A percentile compares a stretch with the other conserved stretches of the same genome.
Conservation (phyloP, 768 basidiomycete genomes). For the Mrakia frigida region DNA sequence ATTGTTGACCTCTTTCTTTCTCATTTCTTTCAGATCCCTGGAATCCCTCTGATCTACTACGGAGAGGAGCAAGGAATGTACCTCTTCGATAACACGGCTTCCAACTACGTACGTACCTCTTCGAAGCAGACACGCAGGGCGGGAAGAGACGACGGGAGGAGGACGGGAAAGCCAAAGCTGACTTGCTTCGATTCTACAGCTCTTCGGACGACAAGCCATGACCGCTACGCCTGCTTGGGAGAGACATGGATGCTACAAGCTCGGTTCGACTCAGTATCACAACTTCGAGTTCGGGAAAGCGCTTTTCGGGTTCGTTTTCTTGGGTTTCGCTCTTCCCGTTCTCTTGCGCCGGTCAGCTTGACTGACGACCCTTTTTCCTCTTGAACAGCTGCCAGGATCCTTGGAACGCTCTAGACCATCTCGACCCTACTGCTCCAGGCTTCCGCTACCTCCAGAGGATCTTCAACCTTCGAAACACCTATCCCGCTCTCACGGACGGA, state of each 20-base stretch:
- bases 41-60: constrained; percentile 54
- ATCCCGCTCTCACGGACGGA: constrained; percentile 75
- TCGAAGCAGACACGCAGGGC: background rate
- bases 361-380: background rate
- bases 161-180: background rate
- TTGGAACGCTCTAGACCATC: constrained; percentile 90
- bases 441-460: constrained; percentile 56
- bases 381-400: constrained; percentile 60
- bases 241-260: constrained; percentile 82
- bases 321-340: background rate
- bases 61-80: constrained; percentile 89
- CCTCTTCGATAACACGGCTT: constrained; percentile 72
- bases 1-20: background rate
- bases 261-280: constrained; percentile 88
- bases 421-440: constrained; percentile 57
- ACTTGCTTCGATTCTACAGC: constrained; percentile 47
- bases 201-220: constrained; percentile 82
- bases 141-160: background rate
- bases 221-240: constrained; percentile 77
- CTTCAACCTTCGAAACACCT: constrained; percentile 60
- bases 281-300: constrained; percentile 80
- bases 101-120: constrained; percentile 57
- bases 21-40: background rate
- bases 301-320: constrained; percentile 54
- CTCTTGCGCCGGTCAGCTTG: background rate